phyloP scores from a whole-genome alignment of 2,329 filamentous ascomycete genomes.

The Ramularia endophylla region DNA sequence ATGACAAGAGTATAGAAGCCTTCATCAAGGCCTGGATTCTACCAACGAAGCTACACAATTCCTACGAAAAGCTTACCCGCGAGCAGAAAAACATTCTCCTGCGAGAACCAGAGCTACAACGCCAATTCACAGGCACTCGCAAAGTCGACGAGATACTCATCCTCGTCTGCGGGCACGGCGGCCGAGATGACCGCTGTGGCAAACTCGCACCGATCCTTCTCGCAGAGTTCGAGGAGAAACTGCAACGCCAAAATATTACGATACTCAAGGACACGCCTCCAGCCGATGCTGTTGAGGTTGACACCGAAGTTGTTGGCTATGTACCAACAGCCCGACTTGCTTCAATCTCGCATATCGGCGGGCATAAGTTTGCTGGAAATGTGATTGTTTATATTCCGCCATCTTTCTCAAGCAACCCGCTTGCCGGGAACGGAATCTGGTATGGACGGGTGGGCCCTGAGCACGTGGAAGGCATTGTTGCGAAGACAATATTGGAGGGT shows the following conservation, averaged over 20 bases:
- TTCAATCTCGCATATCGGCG: slow-evolving; percentile 72
- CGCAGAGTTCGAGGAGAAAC: slow-evolving; percentile 60
- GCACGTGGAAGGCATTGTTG: slow-evolving; percentile 69
- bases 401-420: slow-evolving; percentile 41
- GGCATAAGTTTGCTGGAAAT: slow-evolving; percentile 82
- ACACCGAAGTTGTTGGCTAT: slow-evolving; percentile 25
- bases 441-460: slow-evolving; percentile 71
- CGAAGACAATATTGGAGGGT: slow-evolving; percentile 62
- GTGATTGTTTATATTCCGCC: slow-evolving; percentile 75
- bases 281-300: slow-evolving; percentile 26
- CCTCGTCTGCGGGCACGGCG: slow-evolving; percentile 81
- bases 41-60: slow-evolving; percentile 55
- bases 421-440: slow-evolving; percentile 72
- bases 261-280: slow-evolving; percentile 44
- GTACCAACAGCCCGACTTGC: slow-evolving; percentile 54
- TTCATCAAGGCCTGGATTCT: slow-evolving; percentile 63
- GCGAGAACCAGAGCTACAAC: slow-evolving; percentile 45
- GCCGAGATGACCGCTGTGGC: slow-evolving; percentile 76
- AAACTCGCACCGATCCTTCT: slow-evolving; percentile 68
- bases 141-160: slow-evolving; percentile 66
- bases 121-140: slow-evolving; percentile 49
- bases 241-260: slow-evolving; percentile 45
- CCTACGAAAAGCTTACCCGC: slow-evolving; percentile 53
- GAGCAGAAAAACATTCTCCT: slow-evolving; percentile 41
- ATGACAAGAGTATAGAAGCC: slow-evolving; percentile 47